Evolutionary conservation across 805 yeast genomes (phyloP).

Genomic region (Pichia ethanolica): DNA sequence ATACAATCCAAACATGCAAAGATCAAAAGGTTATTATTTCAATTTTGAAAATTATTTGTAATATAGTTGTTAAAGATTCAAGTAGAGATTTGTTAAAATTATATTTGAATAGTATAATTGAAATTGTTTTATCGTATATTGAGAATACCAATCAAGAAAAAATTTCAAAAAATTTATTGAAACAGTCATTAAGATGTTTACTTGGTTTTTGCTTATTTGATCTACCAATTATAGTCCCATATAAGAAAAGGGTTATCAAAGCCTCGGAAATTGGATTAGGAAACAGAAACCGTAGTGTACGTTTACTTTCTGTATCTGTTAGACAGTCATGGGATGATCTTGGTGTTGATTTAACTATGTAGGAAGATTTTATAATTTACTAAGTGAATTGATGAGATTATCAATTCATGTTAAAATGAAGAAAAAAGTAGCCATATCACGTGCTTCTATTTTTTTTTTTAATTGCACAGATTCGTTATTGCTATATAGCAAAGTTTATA

Average conservation of each 20-base stretch:
- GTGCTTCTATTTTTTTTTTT: no score
- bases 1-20: constrained; percentile 1
- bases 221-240: constrained; percentile 42
- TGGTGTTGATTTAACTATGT: constrained; percentile 13
- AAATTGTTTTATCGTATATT: not conserved
- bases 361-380: not conserved
- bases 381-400: no score
- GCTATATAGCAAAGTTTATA: not conserved
- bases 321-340: constrained; percentile 69
- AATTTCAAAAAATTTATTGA: not conserved
- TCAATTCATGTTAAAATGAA: no score
- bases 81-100: constrained; percentile 5
- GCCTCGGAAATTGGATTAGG: constrained; percentile 50
- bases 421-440: no score
- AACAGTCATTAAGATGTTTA: constrained; percentile 48
- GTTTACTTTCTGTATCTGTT: constrained; percentile 71
- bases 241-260: constrained; percentile 40
- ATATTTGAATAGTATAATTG: constrained; percentile 9
- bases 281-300: constrained; percentile 65
- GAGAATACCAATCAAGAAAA: not conserved
- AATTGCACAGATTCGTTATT: no score
- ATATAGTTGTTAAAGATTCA: constrained; percentile 5
- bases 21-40: constrained; percentile 6
- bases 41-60: constrained; percentile 6
- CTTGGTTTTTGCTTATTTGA: constrained; percentile 35